Evolutionary conservation across 768 basidiomycete species (phyloP), one percentile per base, ranked within the genome.

Genomic region (Suillus subalutaceus): DNA sequence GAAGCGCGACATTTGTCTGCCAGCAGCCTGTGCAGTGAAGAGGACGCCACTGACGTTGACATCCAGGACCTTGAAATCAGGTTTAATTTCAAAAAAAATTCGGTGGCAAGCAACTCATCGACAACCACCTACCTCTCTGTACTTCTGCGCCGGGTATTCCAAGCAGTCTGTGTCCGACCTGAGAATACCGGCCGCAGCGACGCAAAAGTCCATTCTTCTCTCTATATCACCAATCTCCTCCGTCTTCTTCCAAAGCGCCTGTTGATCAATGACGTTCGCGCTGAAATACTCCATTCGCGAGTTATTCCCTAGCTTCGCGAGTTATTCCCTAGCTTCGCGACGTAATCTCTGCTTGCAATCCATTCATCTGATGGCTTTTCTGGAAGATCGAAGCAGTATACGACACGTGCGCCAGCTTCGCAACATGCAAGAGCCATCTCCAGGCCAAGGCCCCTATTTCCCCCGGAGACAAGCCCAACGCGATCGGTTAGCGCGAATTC

Each of bases 181-280:
- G 72, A 91, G 73, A 62, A 93, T 85, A 26, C 92, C 92, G 48
- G 92, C 92, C 23, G 92, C 91, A 5, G 91, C 92, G 66, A 93
- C 76, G 70, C 90, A 91, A 18, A 89, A 82, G 73, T 94, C 91
- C 80, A 93, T 83, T 68, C 91, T 80, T 18, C 85, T 84, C 68
- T 93, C 92, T 69, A 78, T 81, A 65, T 90, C 82, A 0, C 87
- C 90, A 56, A 94, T 87, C 69, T 82, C 81, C 71, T 84, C 78
- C 77, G 78, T 87, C 61, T 80, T 75, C 55, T 78, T 80, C 89
- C 90, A 91, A 71, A 88, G 73, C 43, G 72, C 69, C 55, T 80
- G 74, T 79, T 93, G 91, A 69, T 91, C 79, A 61, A 83, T 85
- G 65, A 91, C 91, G 67, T 92, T 87, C 37, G 81, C 85, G 52